Percentiles rank a stretch among this genome's conserved stretches.
phyloP scores from a whole-genome alignment of 1,284 basidiomycete species.

The Irpex sp. region DNA sequence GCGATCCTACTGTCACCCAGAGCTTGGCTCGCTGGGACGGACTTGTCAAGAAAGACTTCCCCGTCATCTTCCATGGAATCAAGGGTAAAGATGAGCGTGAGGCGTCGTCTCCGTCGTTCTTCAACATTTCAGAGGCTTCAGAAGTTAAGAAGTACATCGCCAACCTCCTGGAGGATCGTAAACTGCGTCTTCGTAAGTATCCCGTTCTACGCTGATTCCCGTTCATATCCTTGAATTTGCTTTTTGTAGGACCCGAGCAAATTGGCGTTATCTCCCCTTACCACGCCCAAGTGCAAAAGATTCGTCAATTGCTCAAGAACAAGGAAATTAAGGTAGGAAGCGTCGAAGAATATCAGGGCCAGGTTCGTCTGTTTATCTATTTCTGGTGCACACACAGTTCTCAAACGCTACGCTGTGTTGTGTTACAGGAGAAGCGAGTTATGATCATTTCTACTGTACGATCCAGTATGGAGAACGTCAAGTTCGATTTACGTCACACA shows the following conservation, averaged over 20 bases:
- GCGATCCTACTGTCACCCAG: constrained; percentile 26
- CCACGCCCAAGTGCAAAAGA: constrained; percentile 54
- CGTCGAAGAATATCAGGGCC: constrained; percentile 67
- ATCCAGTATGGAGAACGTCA: constrained; percentile 53
- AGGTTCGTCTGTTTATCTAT: constrained; percentile 33
- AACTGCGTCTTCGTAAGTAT: constrained; percentile 37
- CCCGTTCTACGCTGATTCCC: background rate
- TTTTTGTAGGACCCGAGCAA: constrained; percentile 26
- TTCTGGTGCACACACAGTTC: background rate
- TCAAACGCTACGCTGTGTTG: background rate
- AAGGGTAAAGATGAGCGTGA: constrained; percentile 60
- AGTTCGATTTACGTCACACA: constrained; percentile 52
- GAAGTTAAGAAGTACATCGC: constrained; percentile 50
- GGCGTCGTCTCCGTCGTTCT: constrained; percentile 61
- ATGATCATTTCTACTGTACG: constrained; percentile 68
- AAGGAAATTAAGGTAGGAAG: constrained; percentile 55
- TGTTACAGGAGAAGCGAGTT: constrained; percentile 51
- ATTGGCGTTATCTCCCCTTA: constrained; percentile 65
- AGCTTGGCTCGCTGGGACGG: constrained; percentile 18
- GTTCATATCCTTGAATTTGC: background rate
- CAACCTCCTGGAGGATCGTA: constrained; percentile 26
- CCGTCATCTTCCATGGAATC: constrained; percentile 57
- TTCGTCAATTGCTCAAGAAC: constrained; percentile 29
- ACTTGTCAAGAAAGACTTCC: constrained; percentile 46
- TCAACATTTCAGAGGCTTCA: constrained; percentile 55